Base-by-base conservation (phyloP, 2,329 filamentous ascomycete species). In the Periconia sp. region DNA sequence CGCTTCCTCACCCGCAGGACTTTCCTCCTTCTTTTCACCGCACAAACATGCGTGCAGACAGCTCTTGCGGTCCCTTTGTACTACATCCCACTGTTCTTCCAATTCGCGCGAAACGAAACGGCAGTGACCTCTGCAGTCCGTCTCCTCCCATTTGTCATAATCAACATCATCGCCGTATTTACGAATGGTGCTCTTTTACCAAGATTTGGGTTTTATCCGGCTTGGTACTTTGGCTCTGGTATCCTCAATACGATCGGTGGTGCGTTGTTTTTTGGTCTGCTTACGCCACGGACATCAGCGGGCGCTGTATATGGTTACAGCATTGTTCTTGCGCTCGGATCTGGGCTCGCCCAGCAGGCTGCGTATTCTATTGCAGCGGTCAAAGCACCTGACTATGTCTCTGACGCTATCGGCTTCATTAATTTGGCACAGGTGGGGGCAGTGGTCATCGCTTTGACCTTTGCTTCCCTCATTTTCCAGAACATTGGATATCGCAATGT, bases 1-100 rank as follows among this genome's bases (percentile, higher is more conserved):
- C 66, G 79, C 4, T 72, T 82, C 32, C 56, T 81, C 3, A 55
- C 26, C 12, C 37, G 32, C 17, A 21, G 41, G 13, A 50, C 38
- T 3, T 38, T 50, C 16, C 2, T 56, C 3, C 24, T 56, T 1
- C 46, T 56, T 7, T 50, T 36, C 18, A 18, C 46, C 34, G 17
- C 29, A 4, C 36, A 44, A 13, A 31, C 46, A 2, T 30, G 35
- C 13, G 22, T 32, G 6, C 25, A 17, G 66, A 60, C 69, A 66
- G 0, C 77, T 62, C 64, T 78, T 66, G 73, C 3, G 41, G 66
- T 28, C 3, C 37, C 45, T 3, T 25, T 61, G n/a, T 62, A 59
- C 36, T 60, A 54, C 28, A 52, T 65, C 13, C 61, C 62, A 2
- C 39, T 63, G n/a, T 61, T 51, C 46, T 66, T 65, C 45, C 53